Percentiles rank a stretch among this genome's conserved stretches.
Conservation (phyloP, 2,329 filamentous ascomycete species). For the Ophiocordyceps australis region DNA sequence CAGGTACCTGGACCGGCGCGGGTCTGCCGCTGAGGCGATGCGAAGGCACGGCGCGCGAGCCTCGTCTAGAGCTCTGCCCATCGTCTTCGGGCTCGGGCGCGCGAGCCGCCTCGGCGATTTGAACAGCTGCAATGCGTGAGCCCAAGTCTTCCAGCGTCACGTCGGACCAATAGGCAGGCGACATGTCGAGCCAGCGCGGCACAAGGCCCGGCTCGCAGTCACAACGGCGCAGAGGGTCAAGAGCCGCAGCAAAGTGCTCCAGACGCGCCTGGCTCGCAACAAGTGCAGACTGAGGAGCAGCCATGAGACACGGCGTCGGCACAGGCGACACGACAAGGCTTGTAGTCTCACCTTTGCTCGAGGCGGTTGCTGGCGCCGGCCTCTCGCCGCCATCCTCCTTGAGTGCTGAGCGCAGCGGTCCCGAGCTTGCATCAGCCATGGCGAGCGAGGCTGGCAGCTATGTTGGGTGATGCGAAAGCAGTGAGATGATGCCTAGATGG, state of each 20-base stretch:
- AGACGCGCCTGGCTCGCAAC: not conserved
- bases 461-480: no score
- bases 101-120: conserved; percentile 33
- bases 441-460: no score
- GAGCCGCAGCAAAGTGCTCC: no score
- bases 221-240: no score
- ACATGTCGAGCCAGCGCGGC: not conserved
- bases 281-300: not conserved
- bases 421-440: no score
- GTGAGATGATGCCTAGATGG: no score
- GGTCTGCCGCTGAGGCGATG: conserved; percentile 16
- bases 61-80: conserved; percentile 11
- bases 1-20: conserved; percentile 8
- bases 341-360: conserved; percentile 20
- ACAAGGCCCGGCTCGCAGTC: no score
- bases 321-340: not conserved
- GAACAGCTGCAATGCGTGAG: conserved; percentile 24
- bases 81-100: conserved; percentile 14
- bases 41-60: conserved; percentile 13
- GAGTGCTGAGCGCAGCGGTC: conserved; percentile 22
- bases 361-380: conserved; percentile 15
- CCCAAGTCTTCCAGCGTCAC: conserved; percentile 1
- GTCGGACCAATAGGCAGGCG: not conserved
- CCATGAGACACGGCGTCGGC: conserved; percentile 1
- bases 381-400: conserved; percentile 24